A percentile compares a stretch with the other conserved stretches of the same genome.
These are phyloP conservation scores for Margaritispora aquatica DNA, from an alignment of 495 filamentous ascomycete species.

Conservation along the genomic window DNA sequence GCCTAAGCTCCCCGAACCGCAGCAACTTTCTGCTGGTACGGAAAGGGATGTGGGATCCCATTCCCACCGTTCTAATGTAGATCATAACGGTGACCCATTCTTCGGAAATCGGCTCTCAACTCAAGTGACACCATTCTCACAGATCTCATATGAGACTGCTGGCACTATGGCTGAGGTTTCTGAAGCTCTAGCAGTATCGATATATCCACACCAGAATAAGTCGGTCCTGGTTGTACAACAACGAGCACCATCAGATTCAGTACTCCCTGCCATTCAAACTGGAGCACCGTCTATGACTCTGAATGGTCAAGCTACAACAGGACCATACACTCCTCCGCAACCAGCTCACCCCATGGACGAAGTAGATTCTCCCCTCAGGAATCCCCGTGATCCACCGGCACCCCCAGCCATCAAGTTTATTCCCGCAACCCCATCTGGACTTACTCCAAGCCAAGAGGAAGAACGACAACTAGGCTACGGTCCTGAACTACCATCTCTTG, in stretches of 20 bases:
- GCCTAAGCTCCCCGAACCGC: background rate
- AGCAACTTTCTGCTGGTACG: constrained; percentile 6
- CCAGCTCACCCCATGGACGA: constrained; percentile 38
- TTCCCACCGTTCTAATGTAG: constrained; percentile 26
- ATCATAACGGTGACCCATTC: constrained; percentile 47
- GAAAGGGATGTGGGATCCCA: constrained; percentile 8
- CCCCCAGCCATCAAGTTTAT: constrained; percentile 62
- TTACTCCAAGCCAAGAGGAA: constrained; percentile 48
- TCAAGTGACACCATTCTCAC: constrained; percentile 52
- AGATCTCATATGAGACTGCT: constrained; percentile 50
- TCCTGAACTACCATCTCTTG: constrained; percentile 19
- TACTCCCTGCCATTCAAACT: constrained; percentile 24
- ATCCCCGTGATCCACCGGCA: constrained; percentile 64
- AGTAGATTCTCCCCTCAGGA: constrained; percentile 65
- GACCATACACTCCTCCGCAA: constrained; percentile 40
- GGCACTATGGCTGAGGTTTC: constrained; percentile 50
- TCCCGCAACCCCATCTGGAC: constrained; percentile 59
- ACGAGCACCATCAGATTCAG: constrained; percentile 33
- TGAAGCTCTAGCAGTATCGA: constrained; percentile 75
- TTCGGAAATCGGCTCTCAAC: constrained; percentile 45
- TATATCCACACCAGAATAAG: constrained; percentile 83
- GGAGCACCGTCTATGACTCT: constrained; percentile 28
- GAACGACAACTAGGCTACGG: constrained; percentile 41
- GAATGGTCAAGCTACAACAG: constrained; percentile 31
- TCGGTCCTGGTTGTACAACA: constrained; percentile 75